Evolutionary conservation across 2,329 filamentous ascomycete genomes (phyloP).

Genomic region (Phyllosticta ampelicida): DNA sequence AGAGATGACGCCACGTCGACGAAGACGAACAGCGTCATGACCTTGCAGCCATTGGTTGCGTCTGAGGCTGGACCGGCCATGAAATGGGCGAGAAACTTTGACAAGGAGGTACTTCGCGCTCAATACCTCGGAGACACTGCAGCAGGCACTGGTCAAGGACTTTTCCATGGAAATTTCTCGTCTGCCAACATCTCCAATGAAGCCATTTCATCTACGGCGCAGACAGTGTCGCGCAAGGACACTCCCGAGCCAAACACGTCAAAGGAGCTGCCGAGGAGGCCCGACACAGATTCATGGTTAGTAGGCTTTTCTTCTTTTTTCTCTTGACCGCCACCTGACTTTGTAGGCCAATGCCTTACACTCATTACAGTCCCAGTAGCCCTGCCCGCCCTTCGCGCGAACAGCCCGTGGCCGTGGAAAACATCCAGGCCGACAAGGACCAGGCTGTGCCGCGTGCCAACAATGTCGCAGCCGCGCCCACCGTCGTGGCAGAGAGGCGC

Average conservation of each 20-base stretch:
- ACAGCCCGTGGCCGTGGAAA: background rate
- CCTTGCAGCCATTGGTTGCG: slow-evolving; percentile 72
- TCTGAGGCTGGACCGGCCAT: slow-evolving; percentile 84
- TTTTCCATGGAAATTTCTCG: slow-evolving; percentile 33
- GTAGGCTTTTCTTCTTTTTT: background rate
- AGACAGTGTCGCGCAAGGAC: background rate
- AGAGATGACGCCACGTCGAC: slow-evolving; percentile 43
- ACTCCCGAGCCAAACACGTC: background rate
- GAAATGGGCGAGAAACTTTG: slow-evolving; percentile 96
- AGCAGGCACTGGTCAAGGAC: slow-evolving; percentile 53
- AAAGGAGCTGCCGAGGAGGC: slow-evolving; percentile 15
- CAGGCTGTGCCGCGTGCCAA: slow-evolving; percentile 12
- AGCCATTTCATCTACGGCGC: background rate
- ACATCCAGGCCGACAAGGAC: slow-evolving; percentile 18
- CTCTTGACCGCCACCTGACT: background rate
- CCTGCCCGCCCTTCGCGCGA: background rate
- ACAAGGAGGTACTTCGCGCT: slow-evolving; percentile 74
- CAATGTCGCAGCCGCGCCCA: background rate
- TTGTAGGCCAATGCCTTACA: background rate
- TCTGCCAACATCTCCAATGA: slow-evolving; percentile 5
- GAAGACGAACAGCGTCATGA: slow-evolving; percentile 86
- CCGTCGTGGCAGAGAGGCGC: slow-evolving; percentile 5
- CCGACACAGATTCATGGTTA: slow-evolving; percentile 4
- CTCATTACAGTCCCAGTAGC: background rate
- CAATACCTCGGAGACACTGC: slow-evolving; percentile 70